A percentile compares a stretch with the other conserved stretches of the same genome.
Conservation (phyloP, 1,284 basidiomycete genomes). For the Moniliella sp. region DNA sequence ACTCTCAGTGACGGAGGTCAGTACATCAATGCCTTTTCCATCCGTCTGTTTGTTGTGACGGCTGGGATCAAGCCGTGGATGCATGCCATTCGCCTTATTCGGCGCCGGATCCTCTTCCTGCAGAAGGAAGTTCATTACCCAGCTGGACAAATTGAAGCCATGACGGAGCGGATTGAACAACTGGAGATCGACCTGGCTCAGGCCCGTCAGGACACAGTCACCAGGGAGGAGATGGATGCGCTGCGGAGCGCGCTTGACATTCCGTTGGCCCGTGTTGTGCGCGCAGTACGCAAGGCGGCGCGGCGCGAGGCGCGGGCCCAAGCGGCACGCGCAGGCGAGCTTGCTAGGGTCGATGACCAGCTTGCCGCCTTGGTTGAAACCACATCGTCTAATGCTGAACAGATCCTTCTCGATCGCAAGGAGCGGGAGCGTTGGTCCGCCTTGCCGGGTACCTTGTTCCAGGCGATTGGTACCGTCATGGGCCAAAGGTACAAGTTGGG, state of each 20-base stretch:
- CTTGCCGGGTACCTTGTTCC: constrained; percentile 4
- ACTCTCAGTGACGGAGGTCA: constrained; percentile 26
- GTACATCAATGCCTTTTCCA: constrained; percentile 29
- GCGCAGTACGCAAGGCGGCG: constrained; percentile 27
- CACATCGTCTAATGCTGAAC: constrained; percentile 27
- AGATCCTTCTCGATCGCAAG: constrained; percentile 21
- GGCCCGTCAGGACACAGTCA: constrained; percentile 17
- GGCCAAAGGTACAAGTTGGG: too few relatives aligned
- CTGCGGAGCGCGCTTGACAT: constrained; percentile 30
- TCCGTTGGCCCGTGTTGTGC: constrained; percentile 24
- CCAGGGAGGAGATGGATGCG: constrained; percentile 25
- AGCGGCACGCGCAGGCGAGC: constrained; percentile 19
- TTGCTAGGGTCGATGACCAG: constrained; percentile 17
- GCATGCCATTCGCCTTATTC: constrained; percentile 11
- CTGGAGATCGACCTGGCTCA: constrained; percentile 27
- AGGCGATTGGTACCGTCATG: background rate
- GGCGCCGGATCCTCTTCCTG: constrained; percentile 18
- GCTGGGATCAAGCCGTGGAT: constrained; percentile 33
- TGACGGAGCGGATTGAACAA: constrained; percentile 19
- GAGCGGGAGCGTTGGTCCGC: constrained; percentile 14
- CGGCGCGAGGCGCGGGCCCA: constrained; percentile 23
- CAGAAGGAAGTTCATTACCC: constrained; percentile 29
- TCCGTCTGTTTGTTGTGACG: constrained; percentile 32
- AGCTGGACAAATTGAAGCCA: constrained; percentile 21
- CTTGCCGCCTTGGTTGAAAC: constrained; percentile 24